Evolutionary conservation across 2,329 filamentous ascomycete genomes (phyloP).

Genomic region (Fusarium abutilonis): DNA sequence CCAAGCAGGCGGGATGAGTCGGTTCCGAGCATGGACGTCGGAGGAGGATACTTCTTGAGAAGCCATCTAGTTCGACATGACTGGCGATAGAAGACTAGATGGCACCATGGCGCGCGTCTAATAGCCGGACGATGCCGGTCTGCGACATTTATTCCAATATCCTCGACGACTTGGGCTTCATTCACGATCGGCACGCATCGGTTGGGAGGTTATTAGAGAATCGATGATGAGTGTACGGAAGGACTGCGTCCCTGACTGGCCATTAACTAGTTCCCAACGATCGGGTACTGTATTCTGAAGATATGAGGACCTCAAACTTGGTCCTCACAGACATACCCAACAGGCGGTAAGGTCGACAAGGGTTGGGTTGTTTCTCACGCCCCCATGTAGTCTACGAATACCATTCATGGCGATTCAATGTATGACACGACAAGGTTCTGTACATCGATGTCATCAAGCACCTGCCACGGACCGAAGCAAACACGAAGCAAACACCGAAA

Average conservation of each 20-base stretch:
- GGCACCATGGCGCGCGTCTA: conserved; percentile 15
- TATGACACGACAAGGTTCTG: not conserved
- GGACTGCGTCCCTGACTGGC: conserved; percentile 2
- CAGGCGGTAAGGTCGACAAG: conserved; percentile 17
- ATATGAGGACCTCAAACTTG: not conserved
- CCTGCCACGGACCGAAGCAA: conserved; percentile 7
- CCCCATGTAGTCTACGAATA: not conserved
- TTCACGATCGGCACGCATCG: conserved; percentile 27
- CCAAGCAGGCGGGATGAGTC: conserved; percentile 23
- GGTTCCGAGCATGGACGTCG: conserved; percentile 19
- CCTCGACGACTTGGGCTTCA: conserved; percentile 1
- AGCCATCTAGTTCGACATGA: conserved; percentile 4
- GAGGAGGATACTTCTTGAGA: conserved; percentile 10
- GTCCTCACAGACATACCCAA: conserved; percentile 4
- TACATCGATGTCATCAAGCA: conserved; percentile 3
- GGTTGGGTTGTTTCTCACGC: conserved; percentile 11
- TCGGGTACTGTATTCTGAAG: conserved; percentile 1
- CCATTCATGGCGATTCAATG: not conserved
- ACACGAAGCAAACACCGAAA: conserved; percentile 1
- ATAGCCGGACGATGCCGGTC: conserved; percentile 20
- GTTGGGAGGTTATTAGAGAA: conserved; percentile 7
- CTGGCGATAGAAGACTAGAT: conserved; percentile 15
- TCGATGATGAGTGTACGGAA: conserved; percentile 15
- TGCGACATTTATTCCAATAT: conserved; percentile 20
- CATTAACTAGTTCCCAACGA: conserved; percentile 1